Base-by-base conservation (phyloP, 331 rosid genomes). In the Quercus lobata region DNA sequence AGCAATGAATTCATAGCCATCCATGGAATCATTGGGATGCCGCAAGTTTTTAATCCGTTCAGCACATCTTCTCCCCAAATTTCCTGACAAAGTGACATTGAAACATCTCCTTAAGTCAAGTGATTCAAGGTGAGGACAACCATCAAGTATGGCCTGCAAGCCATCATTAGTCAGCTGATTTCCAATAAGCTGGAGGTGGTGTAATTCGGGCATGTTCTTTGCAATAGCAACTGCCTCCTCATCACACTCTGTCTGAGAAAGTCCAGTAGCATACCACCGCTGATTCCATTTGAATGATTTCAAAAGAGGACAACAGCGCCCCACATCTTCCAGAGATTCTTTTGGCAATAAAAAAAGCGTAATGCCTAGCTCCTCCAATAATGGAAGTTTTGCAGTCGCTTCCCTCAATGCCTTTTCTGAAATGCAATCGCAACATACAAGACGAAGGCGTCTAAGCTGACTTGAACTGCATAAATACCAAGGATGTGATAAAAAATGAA, bases 141-240 rank as follows among this genome's bases (percentile, higher is more conserved):
- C 77, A 80, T 86, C 80, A 65, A 90, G 91, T 79, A 90, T 81
- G 73, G 91, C 86, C 76, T 19, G 58, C 83, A 90, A 76, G 21
- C 91, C 92, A 29, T 27, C 83, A 76, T 88, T 78, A 4, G 84
- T 86, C 80, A 90, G 49, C 77, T 81, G 79, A 82, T 86, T 88
- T 72, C 89, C 90, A 18, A 86, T 22, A 79, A 86, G 86, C 77
- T 88, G 88, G 76, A 88, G 88, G 80, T 83, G 86, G 57, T 72
- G 75, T 78, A 90, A 81, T 62, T 16, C 77, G 21, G 83, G 86
- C 94, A 88, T 84, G 58, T 56, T 65, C 77, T 68, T 57, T 32
- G 89, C 92, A 58, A 90, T 81, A 41, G 89, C 86, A 63, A 81
- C 68, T 27, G 92, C 90, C 34, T 84, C 89, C 27, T 58, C 81